Evolutionary conservation across 2,329 filamentous ascomycete species (phyloP).

Genomic region (Pseudogymnoascus sp.): DNA sequence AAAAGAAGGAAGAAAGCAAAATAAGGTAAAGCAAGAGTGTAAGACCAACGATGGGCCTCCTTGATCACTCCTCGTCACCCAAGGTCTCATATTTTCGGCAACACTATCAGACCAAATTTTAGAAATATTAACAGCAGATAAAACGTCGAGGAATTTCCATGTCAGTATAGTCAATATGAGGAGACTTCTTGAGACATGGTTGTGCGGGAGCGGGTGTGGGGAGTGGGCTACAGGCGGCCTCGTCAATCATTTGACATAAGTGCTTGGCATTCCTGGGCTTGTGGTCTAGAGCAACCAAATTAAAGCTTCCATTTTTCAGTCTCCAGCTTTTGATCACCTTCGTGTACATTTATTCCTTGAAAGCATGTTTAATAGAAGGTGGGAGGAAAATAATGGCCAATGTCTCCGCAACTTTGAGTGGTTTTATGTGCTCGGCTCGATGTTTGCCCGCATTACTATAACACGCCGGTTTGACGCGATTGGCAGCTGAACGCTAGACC

Average conservation of each 20-base stretch:
- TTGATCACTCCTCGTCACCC: background rate
- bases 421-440: background rate
- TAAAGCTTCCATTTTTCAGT: too few species aligned
- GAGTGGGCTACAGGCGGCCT: too few species aligned
- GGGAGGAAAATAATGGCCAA: too few species aligned
- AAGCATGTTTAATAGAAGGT: too few species aligned
- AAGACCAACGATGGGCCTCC: background rate
- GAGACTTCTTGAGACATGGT: background rate
- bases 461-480: background rate
- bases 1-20: background rate
- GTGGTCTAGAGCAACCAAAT: too few species aligned
- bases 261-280: too few species aligned
- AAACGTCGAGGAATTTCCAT: background rate
- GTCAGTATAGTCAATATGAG: too few species aligned
- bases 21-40: background rate
- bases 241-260: too few species aligned
- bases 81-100: background rate
- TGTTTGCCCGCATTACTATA: background rate
- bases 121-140: background rate
- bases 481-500: background rate
- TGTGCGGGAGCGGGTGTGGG: too few species aligned
- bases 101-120: background rate
- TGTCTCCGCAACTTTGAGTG: background rate
- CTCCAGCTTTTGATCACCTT: too few species aligned
- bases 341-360: too few species aligned